Conservation (phyloP, 441 rosid species). For the Erodium chrysanthum region DNA sequence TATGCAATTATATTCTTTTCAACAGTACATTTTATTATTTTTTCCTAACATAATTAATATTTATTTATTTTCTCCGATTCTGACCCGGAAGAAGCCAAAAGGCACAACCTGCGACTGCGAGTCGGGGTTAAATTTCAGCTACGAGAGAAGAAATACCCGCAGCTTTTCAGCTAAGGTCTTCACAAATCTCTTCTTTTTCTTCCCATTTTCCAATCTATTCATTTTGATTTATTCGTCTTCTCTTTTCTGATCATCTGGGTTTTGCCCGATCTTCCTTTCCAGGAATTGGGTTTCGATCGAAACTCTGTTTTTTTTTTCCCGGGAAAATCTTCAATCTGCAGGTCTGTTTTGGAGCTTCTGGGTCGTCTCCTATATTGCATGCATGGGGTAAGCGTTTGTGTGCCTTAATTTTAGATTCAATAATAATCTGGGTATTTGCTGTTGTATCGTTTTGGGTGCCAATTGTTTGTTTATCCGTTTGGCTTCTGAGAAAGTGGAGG, state of each 20-base stretch:
- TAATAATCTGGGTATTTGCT: constrained; percentile 6
- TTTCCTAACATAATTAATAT: background rate
- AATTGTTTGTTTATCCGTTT: constrained; percentile 5
- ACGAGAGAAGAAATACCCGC: background rate
- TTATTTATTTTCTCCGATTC: background rate
- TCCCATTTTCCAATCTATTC: background rate
- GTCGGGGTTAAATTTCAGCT: background rate
- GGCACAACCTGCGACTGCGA: background rate
- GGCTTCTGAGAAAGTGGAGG: background rate
- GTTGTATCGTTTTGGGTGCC: constrained; percentile 9
- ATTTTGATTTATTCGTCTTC: background rate
- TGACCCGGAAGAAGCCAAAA: background rate
- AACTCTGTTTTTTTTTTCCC: constrained; percentile 6
- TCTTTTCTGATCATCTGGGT: constrained; percentile 11
- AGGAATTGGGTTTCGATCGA: constrained; percentile 19
- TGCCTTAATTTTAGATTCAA: constrained; percentile 16
- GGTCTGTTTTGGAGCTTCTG: constrained; percentile 25
- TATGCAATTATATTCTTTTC: background rate
- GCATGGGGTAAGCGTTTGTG: constrained; percentile 48
- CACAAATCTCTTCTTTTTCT: too few relatives aligned
- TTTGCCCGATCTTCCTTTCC: constrained; percentile 23
- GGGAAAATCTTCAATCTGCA: constrained; percentile 6
- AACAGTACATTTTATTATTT: background rate
- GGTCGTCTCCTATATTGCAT: constrained; percentile 21
- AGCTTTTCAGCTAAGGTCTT: background rate